Evolutionary conservation across 2,329 filamentous ascomycete genomes (phyloP).

Genomic region (Leptographium lundbergii): DNA sequence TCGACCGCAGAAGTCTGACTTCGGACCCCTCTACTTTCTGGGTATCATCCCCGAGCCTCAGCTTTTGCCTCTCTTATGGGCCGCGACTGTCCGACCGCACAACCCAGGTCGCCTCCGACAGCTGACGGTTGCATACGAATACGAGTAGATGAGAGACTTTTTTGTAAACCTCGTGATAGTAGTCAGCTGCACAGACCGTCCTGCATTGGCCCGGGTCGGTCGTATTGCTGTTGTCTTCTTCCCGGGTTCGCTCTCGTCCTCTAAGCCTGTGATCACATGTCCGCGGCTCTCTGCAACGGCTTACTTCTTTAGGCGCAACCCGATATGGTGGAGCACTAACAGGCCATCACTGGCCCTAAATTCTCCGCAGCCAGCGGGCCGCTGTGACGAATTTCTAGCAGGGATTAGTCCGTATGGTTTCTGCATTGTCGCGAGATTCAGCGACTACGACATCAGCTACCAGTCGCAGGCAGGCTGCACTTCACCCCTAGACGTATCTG

Average conservation of each 20-base stretch:
- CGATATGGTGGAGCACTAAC: not conserved
- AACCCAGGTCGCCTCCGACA: not conserved
- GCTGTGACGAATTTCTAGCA: not conserved
- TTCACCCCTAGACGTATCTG: no score
- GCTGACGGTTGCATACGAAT: not conserved
- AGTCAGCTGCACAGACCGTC: not conserved
- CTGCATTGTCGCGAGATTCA: not conserved
- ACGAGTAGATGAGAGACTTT: not conserved
- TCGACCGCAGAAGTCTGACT: not conserved
- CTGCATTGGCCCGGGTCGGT: not conserved
- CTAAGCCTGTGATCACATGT: not conserved
- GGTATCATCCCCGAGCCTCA: not conserved
- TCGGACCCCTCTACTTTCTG: not conserved
- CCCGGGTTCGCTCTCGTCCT: not conserved
- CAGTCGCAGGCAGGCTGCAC: not conserved
- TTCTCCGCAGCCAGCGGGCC: constrained; percentile 1
- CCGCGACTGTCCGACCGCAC: not conserved
- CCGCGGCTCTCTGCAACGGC: not conserved
- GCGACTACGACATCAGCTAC: not conserved
- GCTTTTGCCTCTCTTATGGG: not conserved
- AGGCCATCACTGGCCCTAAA: not conserved
- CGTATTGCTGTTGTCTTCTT: not conserved
- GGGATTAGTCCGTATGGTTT: not conserved
- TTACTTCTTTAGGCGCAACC: not conserved
- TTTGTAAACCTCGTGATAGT: not conserved